Percentiles rank a stretch among this genome's conserved stretches.
Evolutionary conservation across 2,329 filamentous ascomycete genomes (phyloP).

Genomic region (Cryphonectria parasitica): DNA sequence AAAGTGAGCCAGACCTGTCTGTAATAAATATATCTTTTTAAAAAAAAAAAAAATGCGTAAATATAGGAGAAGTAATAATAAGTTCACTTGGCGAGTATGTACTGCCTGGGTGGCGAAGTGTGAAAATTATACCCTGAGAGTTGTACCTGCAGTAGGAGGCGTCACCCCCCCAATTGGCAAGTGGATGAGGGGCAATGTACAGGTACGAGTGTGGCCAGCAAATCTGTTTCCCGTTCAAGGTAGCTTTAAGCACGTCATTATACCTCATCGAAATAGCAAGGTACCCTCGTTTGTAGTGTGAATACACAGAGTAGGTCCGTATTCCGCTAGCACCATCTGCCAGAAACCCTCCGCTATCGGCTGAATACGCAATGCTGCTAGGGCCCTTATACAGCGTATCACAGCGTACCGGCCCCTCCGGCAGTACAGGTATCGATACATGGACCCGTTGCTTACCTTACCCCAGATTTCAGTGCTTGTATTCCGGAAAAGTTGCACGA

Average conservation of each 20-base stretch:
- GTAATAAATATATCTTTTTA: too few species aligned
- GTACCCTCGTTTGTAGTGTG: background rate
- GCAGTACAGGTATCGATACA: slow-evolving; percentile 7
- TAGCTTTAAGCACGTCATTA: slow-evolving; percentile 11
- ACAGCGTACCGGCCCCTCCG: background rate
- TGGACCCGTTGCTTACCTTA: background rate
- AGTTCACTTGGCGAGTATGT: too few species aligned
- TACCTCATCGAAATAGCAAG: background rate
- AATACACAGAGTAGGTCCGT: background rate
- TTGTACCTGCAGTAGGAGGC: background rate
- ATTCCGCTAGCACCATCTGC: background rate
- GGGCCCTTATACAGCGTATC: background rate
- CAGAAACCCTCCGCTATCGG: slow-evolving; percentile 8
- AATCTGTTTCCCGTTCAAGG: background rate
- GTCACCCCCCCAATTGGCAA: too few species aligned
- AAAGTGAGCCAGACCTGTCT: too few species aligned
- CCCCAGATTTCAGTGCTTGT: slow-evolving; percentile 7
- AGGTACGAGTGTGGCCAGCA: background rate
- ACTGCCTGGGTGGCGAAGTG: too few species aligned
- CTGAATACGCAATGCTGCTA: background rate
- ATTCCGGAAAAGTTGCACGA: slow-evolving; percentile 13
- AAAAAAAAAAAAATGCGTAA: too few species aligned
- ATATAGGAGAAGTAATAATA: too few species aligned
- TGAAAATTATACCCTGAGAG: too few species aligned
- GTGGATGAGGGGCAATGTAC: background rate